Conservation (phyloP, 2,329 filamentous ascomycete genomes). For the Parafenestella ontariensis region DNA sequence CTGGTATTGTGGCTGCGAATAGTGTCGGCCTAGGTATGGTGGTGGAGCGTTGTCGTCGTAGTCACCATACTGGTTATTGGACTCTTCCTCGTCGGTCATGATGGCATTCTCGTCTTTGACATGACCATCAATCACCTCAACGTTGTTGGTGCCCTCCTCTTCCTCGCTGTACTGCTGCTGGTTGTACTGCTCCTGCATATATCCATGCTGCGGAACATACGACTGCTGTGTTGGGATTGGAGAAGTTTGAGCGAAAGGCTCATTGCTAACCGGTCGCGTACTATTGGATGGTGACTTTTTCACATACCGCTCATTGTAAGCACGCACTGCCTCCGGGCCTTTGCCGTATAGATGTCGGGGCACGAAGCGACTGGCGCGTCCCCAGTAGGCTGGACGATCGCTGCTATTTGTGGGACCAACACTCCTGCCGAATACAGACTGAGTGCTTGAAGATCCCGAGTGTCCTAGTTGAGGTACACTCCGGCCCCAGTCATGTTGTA, state of each 20-base stretch:
- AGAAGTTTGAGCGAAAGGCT: constrained; percentile 31
- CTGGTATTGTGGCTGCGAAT: constrained; percentile 3
- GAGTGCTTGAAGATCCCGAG: constrained; percentile 16
- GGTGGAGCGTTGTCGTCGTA: constrained; percentile 5
- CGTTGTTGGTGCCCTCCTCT: constrained; percentile 6
- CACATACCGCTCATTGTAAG: constrained; percentile 30
- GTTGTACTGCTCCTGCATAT: constrained; percentile 8
- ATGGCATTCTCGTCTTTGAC: constrained; percentile 14
- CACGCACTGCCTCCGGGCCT: constrained; percentile 38
- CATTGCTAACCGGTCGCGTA: constrained; percentile 19
- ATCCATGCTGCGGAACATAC: constrained; percentile 16
- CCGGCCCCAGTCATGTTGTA: constrained; percentile 33
- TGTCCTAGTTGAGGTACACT: constrained; percentile 34
- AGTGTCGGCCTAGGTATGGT: not conserved
- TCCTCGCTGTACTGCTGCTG: constrained; percentile 19
- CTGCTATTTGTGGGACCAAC: constrained; percentile 13
- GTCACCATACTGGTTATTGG: constrained; percentile 8
- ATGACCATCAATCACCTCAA: constrained; percentile 15
- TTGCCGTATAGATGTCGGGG: constrained; percentile 46
- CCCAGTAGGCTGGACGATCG: constrained; percentile 40
- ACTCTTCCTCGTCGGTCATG: constrained; percentile 18
- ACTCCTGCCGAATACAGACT: constrained; percentile 22
- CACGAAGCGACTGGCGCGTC: constrained; percentile 43
- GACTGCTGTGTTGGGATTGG: constrained; percentile 32
- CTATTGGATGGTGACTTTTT: constrained; percentile 21